Percentiles rank a stretch among this genome's conserved stretches.
Evolutionary conservation across 2,329 filamentous ascomycete genomes (phyloP).

Genomic region (Talaromyces sp.): DNA sequence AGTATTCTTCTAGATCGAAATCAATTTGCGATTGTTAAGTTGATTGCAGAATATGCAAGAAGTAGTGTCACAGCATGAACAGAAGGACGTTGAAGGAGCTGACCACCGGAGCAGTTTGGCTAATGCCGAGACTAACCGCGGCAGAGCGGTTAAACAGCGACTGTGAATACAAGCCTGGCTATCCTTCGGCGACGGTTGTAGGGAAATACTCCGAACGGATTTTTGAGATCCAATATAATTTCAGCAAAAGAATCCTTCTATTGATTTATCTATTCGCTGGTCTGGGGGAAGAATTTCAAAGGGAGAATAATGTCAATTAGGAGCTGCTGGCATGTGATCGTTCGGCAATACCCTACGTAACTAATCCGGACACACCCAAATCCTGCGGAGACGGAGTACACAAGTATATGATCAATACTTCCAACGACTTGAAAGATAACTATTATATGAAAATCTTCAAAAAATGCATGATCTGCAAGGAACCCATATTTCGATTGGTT

Average conservation of each 20-base stretch:
- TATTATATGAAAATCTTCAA: too few species aligned
- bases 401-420: background rate
- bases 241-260: background rate
- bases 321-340: slow-evolving; percentile 4
- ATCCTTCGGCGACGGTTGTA: background rate
- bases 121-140: slow-evolving; percentile 17
- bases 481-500: too few species aligned
- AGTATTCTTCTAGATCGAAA: background rate
- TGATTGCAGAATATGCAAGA: background rate
- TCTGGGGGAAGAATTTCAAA: background rate
- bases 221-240: background rate
- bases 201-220: background rate
- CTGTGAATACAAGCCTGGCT: background rate
- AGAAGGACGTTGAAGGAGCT: background rate
- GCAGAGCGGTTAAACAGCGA: slow-evolving; percentile 10
- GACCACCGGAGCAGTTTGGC: background rate
- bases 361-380: background rate
- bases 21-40: background rate
- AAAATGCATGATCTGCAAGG: too few species aligned
- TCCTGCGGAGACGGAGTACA: background rate
- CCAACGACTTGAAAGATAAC: background rate
- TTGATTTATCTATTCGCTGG: background rate
- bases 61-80: background rate
- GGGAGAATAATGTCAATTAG: slow-evolving; percentile 15
- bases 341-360: background rate